A percentile compares a stretch with the other conserved stretches of the same genome.
Conservation (phyloP, 345 rosid species). For the Balakata baccata region DNA sequence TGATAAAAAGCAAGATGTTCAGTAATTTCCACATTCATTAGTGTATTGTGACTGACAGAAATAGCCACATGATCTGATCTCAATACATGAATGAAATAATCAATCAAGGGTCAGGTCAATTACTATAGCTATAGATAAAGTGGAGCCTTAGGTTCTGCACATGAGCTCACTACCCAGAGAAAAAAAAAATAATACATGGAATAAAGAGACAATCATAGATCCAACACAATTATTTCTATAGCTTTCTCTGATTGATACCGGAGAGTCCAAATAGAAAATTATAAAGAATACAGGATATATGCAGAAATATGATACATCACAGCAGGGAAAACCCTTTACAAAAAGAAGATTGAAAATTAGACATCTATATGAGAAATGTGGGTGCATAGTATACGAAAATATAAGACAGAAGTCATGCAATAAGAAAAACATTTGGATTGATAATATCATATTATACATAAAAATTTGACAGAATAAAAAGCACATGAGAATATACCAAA, state of each 20-base stretch:
- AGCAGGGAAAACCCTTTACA: not conserved
- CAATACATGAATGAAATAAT: not conserved
- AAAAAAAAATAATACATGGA: not conserved
- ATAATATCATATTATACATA: not conserved
- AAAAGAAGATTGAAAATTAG: not conserved
- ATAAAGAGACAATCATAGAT: not conserved
- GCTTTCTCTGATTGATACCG: not conserved
- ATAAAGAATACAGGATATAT: not conserved
- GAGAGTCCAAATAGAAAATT: not conserved
- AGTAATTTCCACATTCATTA: not conserved
- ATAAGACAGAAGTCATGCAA: not conserved
- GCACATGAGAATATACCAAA: not conserved
- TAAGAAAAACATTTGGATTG: not conserved
- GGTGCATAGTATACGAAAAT: not conserved
- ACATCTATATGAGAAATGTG: not conserved
- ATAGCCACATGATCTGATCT: not conserved
- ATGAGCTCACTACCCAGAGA: not conserved
- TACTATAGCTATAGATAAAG: not conserved
- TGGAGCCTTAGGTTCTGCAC: not conserved
- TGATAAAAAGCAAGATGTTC: constrained; percentile 7
- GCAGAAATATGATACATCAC: not conserved
- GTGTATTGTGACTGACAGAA: not conserved
- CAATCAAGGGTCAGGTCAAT: not conserved
- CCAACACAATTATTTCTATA: not conserved
- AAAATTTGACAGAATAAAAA: not conserved